Conservation (phyloP, 2,329 filamentous ascomycete species). For the Seiridium unicorne region DNA sequence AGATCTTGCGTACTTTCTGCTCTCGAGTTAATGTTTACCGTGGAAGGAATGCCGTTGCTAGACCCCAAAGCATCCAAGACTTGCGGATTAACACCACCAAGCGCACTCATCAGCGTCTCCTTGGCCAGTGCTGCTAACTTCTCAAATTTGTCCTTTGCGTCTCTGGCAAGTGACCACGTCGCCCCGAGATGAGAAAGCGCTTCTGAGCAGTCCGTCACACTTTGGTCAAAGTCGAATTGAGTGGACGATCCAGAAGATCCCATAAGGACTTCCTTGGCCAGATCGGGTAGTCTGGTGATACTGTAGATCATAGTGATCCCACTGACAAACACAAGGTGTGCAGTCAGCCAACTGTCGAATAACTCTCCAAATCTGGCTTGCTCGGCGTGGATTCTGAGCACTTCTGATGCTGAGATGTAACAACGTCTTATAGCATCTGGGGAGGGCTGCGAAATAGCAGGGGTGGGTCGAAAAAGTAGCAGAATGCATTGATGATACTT, state of each 20-base stretch:
- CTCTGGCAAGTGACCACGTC: conserved; percentile 8
- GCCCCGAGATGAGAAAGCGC: not conserved
- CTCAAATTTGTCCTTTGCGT: conserved; percentile 4
- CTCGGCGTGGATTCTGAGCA: not conserved
- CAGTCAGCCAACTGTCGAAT: conserved; percentile 4
- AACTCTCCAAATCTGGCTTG: conserved; percentile 5
- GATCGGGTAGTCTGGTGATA: not conserved
- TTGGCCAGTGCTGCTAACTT: not conserved
- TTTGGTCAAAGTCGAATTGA: not conserved
- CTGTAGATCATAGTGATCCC: conserved; percentile 10
- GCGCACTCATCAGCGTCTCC: not conserved
- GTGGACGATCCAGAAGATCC: not conserved
- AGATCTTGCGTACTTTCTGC: not conserved
- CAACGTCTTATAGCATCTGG: not conserved
- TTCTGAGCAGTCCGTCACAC: not conserved
- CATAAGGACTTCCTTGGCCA: not conserved
- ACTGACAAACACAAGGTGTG: conserved; percentile 6
- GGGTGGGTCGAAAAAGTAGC: conserved; percentile 2
- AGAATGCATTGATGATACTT: conserved; percentile 9
- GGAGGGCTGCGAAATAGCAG: conserved; percentile 6
- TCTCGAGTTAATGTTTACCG: no score
- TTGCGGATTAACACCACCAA: not conserved
- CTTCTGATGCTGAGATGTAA: not conserved
- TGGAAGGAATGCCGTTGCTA: not conserved
- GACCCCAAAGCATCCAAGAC: not conserved